Conservation (phyloP, 345 rosid genomes). For the Pugionium dolabratum region DNA sequence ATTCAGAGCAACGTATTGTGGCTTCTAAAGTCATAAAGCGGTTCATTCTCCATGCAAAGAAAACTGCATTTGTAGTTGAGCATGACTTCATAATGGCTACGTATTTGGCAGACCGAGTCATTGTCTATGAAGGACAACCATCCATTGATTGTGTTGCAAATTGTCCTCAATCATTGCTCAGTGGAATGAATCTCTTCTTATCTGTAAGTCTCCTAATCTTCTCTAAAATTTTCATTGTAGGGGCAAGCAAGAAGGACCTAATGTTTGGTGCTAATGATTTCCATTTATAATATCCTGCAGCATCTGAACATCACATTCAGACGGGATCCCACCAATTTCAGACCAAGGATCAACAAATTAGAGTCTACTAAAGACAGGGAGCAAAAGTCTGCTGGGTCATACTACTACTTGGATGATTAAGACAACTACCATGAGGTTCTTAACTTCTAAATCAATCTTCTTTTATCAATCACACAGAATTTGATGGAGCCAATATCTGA, state of each 20-base stretch:
- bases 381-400: slow-evolving; percentile 93
- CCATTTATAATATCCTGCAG: slow-evolving; percentile 42
- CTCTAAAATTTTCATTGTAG: not conserved
- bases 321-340: slow-evolving; percentile 89
- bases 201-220: slow-evolving; percentile 61
- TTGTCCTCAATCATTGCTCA: slow-evolving; percentile 88
- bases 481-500: slow-evolving; percentile 18
- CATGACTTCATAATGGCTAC: slow-evolving; percentile 99
- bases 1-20: slow-evolving; percentile 98
- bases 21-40: slow-evolving; percentile 98
- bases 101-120: slow-evolving; percentile 90
- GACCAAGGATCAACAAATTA: slow-evolving; percentile 93
- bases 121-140: slow-evolving; percentile 89
- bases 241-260: not conserved
- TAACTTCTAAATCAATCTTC: not conserved
- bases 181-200: slow-evolving; percentile 97
- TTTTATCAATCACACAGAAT: slow-evolving; percentile 6
- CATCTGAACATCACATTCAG: slow-evolving; percentile 93
- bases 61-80: slow-evolving; percentile 98
- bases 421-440: slow-evolving; percentile 23
- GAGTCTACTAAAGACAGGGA: slow-evolving; percentile 97
- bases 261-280: slow-evolving; percentile 12
- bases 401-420: slow-evolving; percentile 86
- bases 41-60: slow-evolving; percentile 96
- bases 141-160: slow-evolving; percentile 92